phyloP scores from a whole-genome alignment of 2,329 filamentous ascomycete genomes.

The Apiospora pterosperma region DNA sequence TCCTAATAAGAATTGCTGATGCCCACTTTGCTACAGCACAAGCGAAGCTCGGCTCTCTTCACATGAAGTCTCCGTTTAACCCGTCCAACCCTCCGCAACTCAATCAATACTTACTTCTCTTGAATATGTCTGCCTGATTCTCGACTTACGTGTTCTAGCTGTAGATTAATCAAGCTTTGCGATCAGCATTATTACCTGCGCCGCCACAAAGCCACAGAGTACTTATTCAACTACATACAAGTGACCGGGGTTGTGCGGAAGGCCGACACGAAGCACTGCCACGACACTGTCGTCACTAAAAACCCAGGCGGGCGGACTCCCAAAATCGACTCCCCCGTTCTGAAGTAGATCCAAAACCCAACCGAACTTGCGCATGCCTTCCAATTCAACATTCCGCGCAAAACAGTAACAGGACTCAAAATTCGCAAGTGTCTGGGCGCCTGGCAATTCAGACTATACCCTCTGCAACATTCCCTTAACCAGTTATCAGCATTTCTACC shows the following conservation, averaged over 20 bases:
- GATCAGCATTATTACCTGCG: background rate
- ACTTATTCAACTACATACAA: background rate
- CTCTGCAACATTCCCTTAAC: background rate
- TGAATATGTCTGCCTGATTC: background rate
- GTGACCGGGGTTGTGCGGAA: constrained; percentile 1
- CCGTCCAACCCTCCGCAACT: background rate
- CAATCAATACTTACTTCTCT: background rate
- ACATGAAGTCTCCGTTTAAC: background rate
- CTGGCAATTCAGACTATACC: background rate
- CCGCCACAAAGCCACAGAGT: background rate
- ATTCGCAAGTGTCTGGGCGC: background rate
- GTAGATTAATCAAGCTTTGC: background rate
- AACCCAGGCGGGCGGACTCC: background rate
- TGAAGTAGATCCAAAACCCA: background rate
- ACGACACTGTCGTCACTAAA: constrained; percentile 3
- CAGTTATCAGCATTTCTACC: background rate
- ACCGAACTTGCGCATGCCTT: constrained; percentile 1
- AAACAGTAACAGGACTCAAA: background rate
- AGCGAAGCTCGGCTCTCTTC: background rate
- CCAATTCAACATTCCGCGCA: background rate
- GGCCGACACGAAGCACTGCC: constrained; percentile 2
- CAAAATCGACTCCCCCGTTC: background rate
- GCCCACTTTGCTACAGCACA: background rate
- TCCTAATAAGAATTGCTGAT: background rate
- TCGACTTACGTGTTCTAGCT: background rate